Base-by-base conservation (phyloP, 257 asterid genomes). In the Solanum appendiculatum region DNA sequence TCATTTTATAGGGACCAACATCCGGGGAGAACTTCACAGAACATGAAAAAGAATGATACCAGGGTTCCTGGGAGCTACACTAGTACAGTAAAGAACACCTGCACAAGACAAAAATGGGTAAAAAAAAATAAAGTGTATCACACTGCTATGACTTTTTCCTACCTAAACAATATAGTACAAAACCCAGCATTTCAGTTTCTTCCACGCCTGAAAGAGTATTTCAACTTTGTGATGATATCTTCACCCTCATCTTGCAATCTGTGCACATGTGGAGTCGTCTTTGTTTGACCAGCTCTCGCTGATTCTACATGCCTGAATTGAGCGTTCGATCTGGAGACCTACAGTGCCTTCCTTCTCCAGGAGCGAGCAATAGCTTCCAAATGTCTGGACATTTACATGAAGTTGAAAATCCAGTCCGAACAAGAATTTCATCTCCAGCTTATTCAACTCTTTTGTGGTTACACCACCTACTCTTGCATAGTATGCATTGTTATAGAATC, bases 381-480 rank as follows among this genome's bases (percentile, higher is more conserved):
- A 96, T 3, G 96, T 96, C 60, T 90, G 92, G 37, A 88, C 93
- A 77, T 83, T 92, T 31, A 94, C 98, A 46, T 93, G 92, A 88
- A 97, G 96, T 73, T 90, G 89, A 86, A 97, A 95, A 87, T 94
- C 95, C 82, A 97, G 81, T 15, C 93, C 91, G 60, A 94, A 97
- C 42, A 97, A 91, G 64, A 97, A 92, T 92, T 93, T 94, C 94
- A 91, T 84, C 92, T 97, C 99, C 87, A 97, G 89, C 89, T 90
- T 93, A 94, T 97, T 97, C 93, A 97, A 60, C 89, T 97, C 99
- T 10, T 90, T 83, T 2, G 98, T 97, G 90, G 93, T 91, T 68
- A 97, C 89, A 51, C 99, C 99, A 84, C 98, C 99, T 44, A 97
- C 98, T 90, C 94, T 93, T 2, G 99, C 99, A 69, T 95, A 97